Percentiles rank a stretch among this genome's conserved stretches.
These are phyloP conservation scores for Urostyla sp. DNA, from an alignment of 73 alveolate species.

Conservation along the genomic window DNA sequence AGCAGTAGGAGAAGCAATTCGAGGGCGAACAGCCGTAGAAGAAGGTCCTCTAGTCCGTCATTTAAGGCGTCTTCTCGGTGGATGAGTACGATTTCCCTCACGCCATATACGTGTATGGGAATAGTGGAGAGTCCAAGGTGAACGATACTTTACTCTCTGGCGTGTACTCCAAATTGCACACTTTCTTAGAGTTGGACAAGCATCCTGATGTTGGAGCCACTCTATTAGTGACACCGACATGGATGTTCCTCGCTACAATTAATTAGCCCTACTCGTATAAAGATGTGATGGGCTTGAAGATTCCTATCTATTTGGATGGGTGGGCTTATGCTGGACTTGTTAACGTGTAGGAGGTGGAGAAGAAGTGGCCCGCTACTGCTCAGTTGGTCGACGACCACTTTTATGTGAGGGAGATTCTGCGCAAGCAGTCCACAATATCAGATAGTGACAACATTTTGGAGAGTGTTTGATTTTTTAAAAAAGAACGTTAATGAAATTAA, in stretches of 20 bases:
- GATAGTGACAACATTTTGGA: too few relatives aligned
- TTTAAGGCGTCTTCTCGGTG: background rate
- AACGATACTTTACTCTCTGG: slow-evolving; percentile 23
- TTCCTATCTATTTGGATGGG: slow-evolving; percentile 59
- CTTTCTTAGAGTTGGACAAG: slow-evolving; percentile 40
- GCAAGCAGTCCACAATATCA: background rate
- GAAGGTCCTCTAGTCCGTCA: background rate
- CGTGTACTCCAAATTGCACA: slow-evolving; percentile 39
- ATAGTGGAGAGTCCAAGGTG: too few relatives aligned
- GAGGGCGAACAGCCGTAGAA: background rate
- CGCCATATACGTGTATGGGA: slow-evolving; percentile 41
- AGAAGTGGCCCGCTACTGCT: slow-evolving; percentile 77
- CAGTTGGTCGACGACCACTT: slow-evolving; percentile 40
- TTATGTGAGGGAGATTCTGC: background rate
- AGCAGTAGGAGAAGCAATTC: slow-evolving; percentile 29
- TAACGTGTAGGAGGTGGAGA: slow-evolving; percentile 36
- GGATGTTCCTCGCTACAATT: slow-evolving; percentile 70
- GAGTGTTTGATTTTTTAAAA: too few relatives aligned
- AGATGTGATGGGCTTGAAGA: background rate
- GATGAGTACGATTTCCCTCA: slow-evolving; percentile 70
- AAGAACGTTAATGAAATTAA: background rate
- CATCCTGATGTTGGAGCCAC: slow-evolving; percentile 57
- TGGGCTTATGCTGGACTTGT: slow-evolving; percentile 64
- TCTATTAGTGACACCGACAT: slow-evolving; percentile 48
- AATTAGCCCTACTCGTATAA: slow-evolving; percentile 45